Evolutionary conservation across 1,284 basidiomycete genomes (phyloP), one percentile per base, ranked within the genome.

Genomic region (Ustilago sp.): DNA sequence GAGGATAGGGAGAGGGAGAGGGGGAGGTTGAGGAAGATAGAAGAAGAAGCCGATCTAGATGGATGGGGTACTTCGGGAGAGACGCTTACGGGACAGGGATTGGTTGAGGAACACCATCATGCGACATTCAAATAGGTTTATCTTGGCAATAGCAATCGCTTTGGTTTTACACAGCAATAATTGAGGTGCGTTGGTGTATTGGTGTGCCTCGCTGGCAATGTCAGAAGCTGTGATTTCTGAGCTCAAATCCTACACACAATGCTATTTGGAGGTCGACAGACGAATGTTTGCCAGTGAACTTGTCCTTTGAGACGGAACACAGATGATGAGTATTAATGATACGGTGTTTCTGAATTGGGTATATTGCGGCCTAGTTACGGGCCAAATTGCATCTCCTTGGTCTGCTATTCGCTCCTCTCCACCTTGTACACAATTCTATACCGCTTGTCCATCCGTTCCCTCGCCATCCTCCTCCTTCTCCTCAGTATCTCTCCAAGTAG

Each of bases 401-500:
- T n/a, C 51, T 13, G 12, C 59, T 28, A 28, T 28, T 28, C 3
- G 23, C 23, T 3, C 23, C 23, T 28, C 23, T 28, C 3, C 23
- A 28, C 3, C 23, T 28, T 3, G 23, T 28, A 28, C 23, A 28
- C 23, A 28, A 28, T 28, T 28, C 23, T 28, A 28, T 3, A 28
- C 23, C 23, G 23, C 23, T 28, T 28, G 0, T 15, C 39, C 57
- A 23, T 50, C 28, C 28, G 15, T 28, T 32, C 9, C 57, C 0
- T 23, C 34, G 3, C n/a, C 36, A 36, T 32, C 61, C 34, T 74
- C 72, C 0, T 23, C 28, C 8, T 19, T 19, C 35, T 39, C 58
- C 28, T 74, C 67, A 23, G 72, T 53, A 68, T 74, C 77, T 38
- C 63, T 65, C 83, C 81, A 84, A 17, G 81, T 82, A 9, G 81